Base-by-base conservation (phyloP, 139 green algal species). In the Gonium pectorale region DNA sequence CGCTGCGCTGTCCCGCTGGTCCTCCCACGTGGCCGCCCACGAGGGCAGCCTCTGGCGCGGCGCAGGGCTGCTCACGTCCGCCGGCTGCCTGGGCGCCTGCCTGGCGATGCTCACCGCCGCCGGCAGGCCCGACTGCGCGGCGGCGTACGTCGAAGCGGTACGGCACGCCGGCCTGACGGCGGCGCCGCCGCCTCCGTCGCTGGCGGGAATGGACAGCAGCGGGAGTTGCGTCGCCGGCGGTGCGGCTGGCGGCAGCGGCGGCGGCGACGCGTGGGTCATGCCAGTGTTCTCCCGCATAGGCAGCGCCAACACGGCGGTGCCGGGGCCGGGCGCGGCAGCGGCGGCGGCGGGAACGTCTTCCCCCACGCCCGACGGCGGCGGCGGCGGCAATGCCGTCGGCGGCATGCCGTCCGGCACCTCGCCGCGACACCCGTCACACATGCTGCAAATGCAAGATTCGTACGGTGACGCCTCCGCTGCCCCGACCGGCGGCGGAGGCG, bases 1-100 rank as follows among this genome's bases (percentile, higher is more conserved):
- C 2, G 19, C 21, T 17, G 0, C 92, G 2, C 80, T 97, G 52
- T 82, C 90, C 51, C 89, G 94, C 26, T 97, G 93, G 93, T 92
- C 94, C 22, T 38, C 54, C 0, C 92, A 97, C 44, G 90, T 93
- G 75, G 27, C 87, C 69, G 44, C 56, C 1, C 33, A 41, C 4
- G 83, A 94, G 86, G 90, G 90, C 71, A 71, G 60, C 67, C n/a
- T 90, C 9, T 95, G 92, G 92, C 74, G 89, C 38, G 85, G 80
- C 1, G 87, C 78, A 11, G 92, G 92, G 21, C 70, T 95, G 17
- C 85, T 95, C 27, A 87, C 79, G 1, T 62, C 84, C 4, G 92
- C 71, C 17, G 90, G 92, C 26, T 92, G 90, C 86, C 79, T 91
- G n/a, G 41, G 46, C 31, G 89, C 82, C 52, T 89, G 87, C 11